phyloP scores from a whole-genome alignment of 208 protist genomes.

The Acanthamoeba quina region DNA sequence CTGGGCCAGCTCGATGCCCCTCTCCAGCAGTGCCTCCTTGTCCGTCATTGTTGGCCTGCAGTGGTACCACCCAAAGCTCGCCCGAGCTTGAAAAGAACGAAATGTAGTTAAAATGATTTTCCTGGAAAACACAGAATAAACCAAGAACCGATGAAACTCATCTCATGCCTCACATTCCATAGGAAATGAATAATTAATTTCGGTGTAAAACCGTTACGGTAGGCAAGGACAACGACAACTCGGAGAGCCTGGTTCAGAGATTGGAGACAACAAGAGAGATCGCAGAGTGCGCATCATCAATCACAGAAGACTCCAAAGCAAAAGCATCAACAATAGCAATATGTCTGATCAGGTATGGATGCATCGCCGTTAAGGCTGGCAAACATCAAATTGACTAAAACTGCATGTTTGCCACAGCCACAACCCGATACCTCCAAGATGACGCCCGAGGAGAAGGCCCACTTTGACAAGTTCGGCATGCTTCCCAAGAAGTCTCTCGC shows the following conservation, averaged over 20 bases:
- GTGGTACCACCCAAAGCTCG: no score
- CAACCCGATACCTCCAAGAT: constrained; percentile 16
- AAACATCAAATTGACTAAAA: neutral
- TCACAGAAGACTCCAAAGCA: neutral
- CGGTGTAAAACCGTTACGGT: no score
- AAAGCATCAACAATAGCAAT: neutral
- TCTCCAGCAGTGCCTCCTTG: neutral
- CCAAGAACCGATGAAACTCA: no score
- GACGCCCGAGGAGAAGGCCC: constrained; percentile 67
- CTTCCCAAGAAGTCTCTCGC: constrained; percentile 69
- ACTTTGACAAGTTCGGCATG: constrained; percentile 71
- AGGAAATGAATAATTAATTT: no score
- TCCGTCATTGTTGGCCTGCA: neutral
- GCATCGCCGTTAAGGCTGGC: neutral
- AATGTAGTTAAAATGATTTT: no score
- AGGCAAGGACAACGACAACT: no score
- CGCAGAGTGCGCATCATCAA: constrained; percentile 7
- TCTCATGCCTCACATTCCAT: no score
- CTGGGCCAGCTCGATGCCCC: neutral
- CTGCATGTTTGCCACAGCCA: neutral
- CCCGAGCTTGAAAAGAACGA: no score
- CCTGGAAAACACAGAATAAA: no score
- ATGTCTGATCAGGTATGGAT: neutral
- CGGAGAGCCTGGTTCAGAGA: no score
- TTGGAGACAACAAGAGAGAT: neutral